A percentile compares a stretch with the other conserved stretches of the same genome.
These are phyloP conservation scores for Paramecium bursaria DNA, from an alignment of 73 alveolate genomes.

Conservation along the genomic window DNA sequence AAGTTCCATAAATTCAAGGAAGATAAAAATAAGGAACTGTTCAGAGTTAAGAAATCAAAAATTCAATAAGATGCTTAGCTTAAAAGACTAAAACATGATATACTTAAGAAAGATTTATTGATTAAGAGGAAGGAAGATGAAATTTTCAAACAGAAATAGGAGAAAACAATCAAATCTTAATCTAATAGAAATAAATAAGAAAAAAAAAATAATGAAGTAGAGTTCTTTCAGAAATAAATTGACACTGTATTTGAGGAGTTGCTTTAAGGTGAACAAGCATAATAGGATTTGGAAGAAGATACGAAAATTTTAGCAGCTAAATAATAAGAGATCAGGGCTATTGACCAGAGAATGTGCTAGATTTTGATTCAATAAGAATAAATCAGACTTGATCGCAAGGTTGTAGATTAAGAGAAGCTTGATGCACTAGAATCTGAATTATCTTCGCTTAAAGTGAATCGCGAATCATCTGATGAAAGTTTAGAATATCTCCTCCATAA, in stretches of 20 bases:
- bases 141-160: conserved; percentile 44
- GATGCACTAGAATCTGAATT: conserved; percentile 29
- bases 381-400: background rate
- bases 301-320: background rate
- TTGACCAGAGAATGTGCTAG: conserved; percentile 13
- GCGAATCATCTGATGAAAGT: conserved; percentile 34
- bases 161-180: background rate
- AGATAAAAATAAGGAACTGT: conserved; percentile 16
- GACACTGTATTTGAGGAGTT: conserved; percentile 6
- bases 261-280: conserved; percentile 7
- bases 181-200: background rate
- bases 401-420: conserved; percentile 3
- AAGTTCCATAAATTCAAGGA: conserved; percentile 29
- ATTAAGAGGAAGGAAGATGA: conserved; percentile 48
- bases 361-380: conserved; percentile 23
- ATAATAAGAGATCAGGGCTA: conserved; percentile 1
- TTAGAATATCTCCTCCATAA: conserved; percentile 30
- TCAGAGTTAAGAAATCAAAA: conserved; percentile 30
- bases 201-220: background rate
- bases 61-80: conserved; percentile 37
- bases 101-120: conserved; percentile 37
- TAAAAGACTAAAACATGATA: conserved; percentile 25
- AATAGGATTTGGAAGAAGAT: background rate
- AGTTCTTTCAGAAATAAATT: conserved; percentile 11
- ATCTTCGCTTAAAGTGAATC: background rate